phyloP scores from a whole-genome alignment of 176 grass and related monocot species.

The Oropetium thomaeum region DNA sequence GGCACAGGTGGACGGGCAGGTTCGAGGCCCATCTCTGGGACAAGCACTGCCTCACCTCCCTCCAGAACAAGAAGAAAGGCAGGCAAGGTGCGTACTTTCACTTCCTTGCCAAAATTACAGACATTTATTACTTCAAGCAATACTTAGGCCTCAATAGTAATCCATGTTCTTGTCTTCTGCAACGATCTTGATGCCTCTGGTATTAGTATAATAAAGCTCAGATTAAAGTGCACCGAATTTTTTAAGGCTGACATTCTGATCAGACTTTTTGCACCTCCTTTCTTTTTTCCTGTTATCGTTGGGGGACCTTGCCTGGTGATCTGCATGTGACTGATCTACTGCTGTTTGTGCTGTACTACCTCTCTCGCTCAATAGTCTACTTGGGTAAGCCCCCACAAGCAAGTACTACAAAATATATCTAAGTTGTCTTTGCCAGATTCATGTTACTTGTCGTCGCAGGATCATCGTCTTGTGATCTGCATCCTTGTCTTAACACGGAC shows the following conservation, averaged over 20 bases:
- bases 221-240: slow-evolving; percentile 45
- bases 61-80: slow-evolving; percentile 95
- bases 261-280: slow-evolving; percentile 8
- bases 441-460: background rate
- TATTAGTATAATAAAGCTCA: slow-evolving; percentile 17
- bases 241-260: slow-evolving; percentile 57
- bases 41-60: slow-evolving; percentile 69
- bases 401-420: background rate
- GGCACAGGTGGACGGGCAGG: slow-evolving; percentile 91
- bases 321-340: slow-evolving; percentile 54
- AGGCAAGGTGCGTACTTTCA: slow-evolving; percentile 55
- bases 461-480: background rate
- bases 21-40: slow-evolving; percentile 98
- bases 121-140: too few relatives aligned
- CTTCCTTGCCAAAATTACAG: background rate
- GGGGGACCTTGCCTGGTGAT: slow-evolving; percentile 39
- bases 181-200: slow-evolving; percentile 25
- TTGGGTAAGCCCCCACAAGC: slow-evolving; percentile 57
- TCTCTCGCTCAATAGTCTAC: slow-evolving; percentile 49
- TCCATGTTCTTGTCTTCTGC: slow-evolving; percentile 12
- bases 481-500: slow-evolving; percentile 11
- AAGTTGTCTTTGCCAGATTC: slow-evolving; percentile 31
- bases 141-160: background rate
- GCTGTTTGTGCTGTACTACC: slow-evolving; percentile 26
- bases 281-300: slow-evolving; percentile 32